phyloP scores from a whole-genome alignment of 2,329 filamentous ascomycete genomes.

The Hypoxylon sp. region DNA sequence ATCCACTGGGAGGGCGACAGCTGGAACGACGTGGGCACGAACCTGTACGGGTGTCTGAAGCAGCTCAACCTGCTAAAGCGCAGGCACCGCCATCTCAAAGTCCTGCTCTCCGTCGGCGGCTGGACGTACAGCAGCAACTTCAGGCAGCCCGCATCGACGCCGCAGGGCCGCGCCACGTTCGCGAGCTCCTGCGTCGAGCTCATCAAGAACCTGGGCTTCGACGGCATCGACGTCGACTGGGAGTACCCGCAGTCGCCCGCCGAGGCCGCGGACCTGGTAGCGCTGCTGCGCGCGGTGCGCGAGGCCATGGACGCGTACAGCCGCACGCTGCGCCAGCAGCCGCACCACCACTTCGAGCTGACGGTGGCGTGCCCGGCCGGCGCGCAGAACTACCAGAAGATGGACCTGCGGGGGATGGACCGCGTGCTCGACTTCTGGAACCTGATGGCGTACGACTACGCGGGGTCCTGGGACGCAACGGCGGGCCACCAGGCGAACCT shows the following conservation, averaged over 20 bases:
- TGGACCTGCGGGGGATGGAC: conserved; percentile 72
- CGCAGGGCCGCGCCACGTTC: conserved; percentile 74
- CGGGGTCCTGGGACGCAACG: conserved; percentile 78
- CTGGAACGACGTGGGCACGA: conserved; percentile 77
- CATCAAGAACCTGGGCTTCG: conserved; percentile 82
- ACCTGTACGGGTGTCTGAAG: conserved; percentile 89
- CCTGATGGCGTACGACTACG: conserved; percentile 88
- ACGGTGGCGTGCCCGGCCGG: conserved; percentile 72
- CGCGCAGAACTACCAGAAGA: conserved; percentile 66
- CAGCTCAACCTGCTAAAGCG: conserved; percentile 87
- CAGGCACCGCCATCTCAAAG: conserved; percentile 81
- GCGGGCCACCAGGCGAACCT: conserved; percentile 86
- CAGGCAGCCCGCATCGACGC: conserved; percentile 74
- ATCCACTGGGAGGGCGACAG: conserved; percentile 76
- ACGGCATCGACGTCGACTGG: conserved; percentile 75
- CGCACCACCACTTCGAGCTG: conserved; percentile 70
- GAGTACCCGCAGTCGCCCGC: conserved; percentile 66
- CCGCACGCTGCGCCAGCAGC: conserved; percentile 50
- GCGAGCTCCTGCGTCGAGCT: conserved; percentile 77
- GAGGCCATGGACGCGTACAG: conserved; percentile 66
- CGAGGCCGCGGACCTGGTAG: conserved; percentile 67
- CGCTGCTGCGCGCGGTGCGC: conserved; percentile 66
- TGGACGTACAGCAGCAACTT: conserved; percentile 94
- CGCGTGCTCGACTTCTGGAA: conserved; percentile 77
- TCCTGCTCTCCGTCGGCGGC: conserved; percentile 86